Base-by-base conservation (phyloP, 2,329 filamentous ascomycete genomes). In the Lasiodiplodia sp. region DNA sequence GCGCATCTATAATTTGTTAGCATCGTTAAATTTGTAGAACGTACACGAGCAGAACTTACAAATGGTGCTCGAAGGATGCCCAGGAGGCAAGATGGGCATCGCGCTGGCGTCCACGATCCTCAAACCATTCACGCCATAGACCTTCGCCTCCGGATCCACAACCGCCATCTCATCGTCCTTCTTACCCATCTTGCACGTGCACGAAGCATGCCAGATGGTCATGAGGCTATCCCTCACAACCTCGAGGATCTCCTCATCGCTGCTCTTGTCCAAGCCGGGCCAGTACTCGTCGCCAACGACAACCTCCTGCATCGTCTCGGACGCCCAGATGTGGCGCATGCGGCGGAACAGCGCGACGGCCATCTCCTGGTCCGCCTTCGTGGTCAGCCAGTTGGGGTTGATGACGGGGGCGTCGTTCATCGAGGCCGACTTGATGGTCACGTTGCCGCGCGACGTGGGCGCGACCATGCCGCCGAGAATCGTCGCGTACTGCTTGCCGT, bases 191-290 rank as follows among this genome's bases (percentile, higher is more conserved):
- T 72, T 74, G n/a, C 73, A 77, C 0, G 78, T 77, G 2, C 77
- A 78, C 47, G 72, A 78, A 55, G 76, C 78, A 69, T 82, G 80
- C 76, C 77, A 80, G 10, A 80, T 75, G 0, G 76, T 79, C 8
- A 52, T 37, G 11, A 69, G 28, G 0, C 49, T 72, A 1, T 71
- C 25, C 14, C 70, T 62, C 8, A 78, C 71, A 18, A 55, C 66
- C 1, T 69, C 47, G 12, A 75, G 56, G n/a, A 79, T 73, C 64
- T 79, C 62, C 25, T 71, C 76, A 63, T 78, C 76, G 0, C 70
- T 76, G 21, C 53, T 1, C 4, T 74, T 67, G 7, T 69, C 28
- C 1, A 31, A 25, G 1, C 79, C 79, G 0, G 79, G 79, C 18
- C 73, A 72, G 14, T 68, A 69, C 62, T 81, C 79, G 0, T 71